A percentile compares a stretch with the other conserved stretches of the same genome.
phyloP scores from a whole-genome alignment of 2,329 filamentous ascomycete genomes.

The Coniochaeta ligniaria region DNA sequence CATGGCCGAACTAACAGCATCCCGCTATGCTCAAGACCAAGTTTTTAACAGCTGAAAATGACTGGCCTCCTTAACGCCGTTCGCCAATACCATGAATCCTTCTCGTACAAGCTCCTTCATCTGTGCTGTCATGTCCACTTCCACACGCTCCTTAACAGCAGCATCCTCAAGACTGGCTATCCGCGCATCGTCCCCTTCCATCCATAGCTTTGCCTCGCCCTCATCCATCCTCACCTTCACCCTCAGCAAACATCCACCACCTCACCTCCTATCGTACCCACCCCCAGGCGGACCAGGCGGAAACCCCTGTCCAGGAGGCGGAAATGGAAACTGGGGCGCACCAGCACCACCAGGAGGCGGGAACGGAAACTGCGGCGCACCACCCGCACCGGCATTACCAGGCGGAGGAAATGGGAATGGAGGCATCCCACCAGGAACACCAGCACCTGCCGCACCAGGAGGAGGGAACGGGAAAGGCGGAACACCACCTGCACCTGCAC shows the following conservation, averaged over 20 bases:
- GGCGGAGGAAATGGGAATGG: slow-evolving; percentile 2
- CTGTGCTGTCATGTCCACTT: no score
- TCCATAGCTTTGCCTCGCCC: background rate
- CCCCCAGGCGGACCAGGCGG: background rate
- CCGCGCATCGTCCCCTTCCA: no score
- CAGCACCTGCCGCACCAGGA: slow-evolving; percentile 1
- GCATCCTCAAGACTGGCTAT: background rate
- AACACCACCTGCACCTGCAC: slow-evolving; percentile 12
- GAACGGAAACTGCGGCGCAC: slow-evolving; percentile 3
- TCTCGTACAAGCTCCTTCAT: background rate
- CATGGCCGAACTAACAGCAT: no score
- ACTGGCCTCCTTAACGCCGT: background rate
- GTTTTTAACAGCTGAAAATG: background rate
- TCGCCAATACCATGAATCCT: background rate
- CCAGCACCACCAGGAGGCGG: background rate
- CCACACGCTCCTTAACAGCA: background rate
- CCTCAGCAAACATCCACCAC: background rate
- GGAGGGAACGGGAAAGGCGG: slow-evolving; percentile 12
- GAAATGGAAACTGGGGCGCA: no score
- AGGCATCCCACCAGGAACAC: no score
- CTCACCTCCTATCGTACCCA: background rate
- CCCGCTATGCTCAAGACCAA: background rate
- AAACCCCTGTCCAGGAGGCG: no score
- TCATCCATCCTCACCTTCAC: background rate
- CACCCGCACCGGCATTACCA: slow-evolving; percentile 16